phyloP scores from a whole-genome alignment of 345 rosid genomes.

The Citrus unshiu region DNA sequence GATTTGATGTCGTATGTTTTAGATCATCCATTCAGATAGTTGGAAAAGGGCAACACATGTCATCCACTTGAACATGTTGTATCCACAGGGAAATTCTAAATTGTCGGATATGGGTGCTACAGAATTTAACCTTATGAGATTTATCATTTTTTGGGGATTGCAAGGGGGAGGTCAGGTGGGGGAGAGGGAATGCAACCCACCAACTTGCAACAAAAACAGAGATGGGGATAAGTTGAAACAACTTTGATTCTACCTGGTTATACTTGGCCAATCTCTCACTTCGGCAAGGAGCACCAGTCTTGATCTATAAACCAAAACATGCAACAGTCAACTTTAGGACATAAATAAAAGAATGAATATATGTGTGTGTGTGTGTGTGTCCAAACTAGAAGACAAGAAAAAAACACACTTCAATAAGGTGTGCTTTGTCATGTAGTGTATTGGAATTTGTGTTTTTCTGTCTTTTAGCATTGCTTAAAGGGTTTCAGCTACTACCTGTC shows the following conservation, averaged over 20 bases:
- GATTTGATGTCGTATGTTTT: neutral
- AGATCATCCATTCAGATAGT: neutral
- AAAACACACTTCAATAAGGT: too few species aligned
- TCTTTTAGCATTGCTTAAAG: constrained; percentile 5
- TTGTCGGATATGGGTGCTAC: neutral
- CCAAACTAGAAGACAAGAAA: too few species aligned
- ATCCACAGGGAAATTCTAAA: neutral
- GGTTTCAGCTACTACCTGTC: constrained; percentile 60
- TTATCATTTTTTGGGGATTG: neutral
- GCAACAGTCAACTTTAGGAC: constrained; percentile 3
- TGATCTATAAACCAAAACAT: constrained; percentile 54
- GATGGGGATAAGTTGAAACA: neutral
- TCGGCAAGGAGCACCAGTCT: constrained; percentile 98
- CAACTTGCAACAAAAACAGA: neutral
- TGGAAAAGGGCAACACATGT: neutral
- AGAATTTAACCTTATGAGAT: neutral
- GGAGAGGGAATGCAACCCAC: neutral
- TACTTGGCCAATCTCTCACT: constrained; percentile 96
- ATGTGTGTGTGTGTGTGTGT: too few species aligned
- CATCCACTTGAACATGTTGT: neutral
- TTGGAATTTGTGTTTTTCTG: too few species aligned
- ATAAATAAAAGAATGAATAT: neutral
- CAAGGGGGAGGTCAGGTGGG: too few species aligned
- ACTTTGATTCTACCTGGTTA: constrained; percentile 64
- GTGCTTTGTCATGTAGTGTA: too few species aligned